Evolutionary conservation across 805 yeast genomes (phyloP).

Genomic region (Zygosaccharomyces rouxii): DNA sequence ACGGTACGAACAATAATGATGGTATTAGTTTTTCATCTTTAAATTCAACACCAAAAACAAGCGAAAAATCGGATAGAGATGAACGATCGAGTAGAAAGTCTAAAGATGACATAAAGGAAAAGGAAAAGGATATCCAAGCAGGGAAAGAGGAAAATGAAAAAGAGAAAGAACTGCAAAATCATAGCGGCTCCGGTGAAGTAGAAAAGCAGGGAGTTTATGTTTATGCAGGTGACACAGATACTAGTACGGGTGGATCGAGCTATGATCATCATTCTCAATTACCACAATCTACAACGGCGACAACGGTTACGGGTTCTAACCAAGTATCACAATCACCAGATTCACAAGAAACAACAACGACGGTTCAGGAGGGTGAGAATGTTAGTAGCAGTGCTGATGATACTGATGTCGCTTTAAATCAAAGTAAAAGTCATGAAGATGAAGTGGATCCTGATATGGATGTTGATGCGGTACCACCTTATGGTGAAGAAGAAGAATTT

Average conservation of each 20-base stretch:
- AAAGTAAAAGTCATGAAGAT: slow-evolving; percentile 16
- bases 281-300: slow-evolving; percentile 2
- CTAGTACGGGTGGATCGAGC: slow-evolving; percentile 27
- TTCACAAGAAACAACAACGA: slow-evolving; percentile 14
- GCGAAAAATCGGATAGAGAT: slow-evolving; percentile 3
- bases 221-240: slow-evolving; percentile 29
- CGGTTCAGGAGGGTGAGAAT: slow-evolving; percentile 19
- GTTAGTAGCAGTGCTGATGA: slow-evolving; percentile 19
- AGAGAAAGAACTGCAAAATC: slow-evolving; percentile 5
- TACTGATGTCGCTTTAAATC: slow-evolving; percentile 15
- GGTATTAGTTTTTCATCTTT: background rate
- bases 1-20: background rate
- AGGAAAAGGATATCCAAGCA: slow-evolving; percentile 8
- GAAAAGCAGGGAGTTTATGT: slow-evolving; percentile 24
- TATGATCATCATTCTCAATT: slow-evolving; percentile 13
- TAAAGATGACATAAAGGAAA: slow-evolving; percentile 13
- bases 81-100: background rate
- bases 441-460: slow-evolving; percentile 20
- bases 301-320: slow-evolving; percentile 1
- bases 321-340: slow-evolving; percentile 1
- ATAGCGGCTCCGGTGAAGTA: slow-evolving; percentile 13
- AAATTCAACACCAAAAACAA: slow-evolving; percentile 4
- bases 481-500: slow-evolving; percentile 36
- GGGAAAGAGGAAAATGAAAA: slow-evolving; percentile 7
- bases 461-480: slow-evolving; percentile 23